Evolutionary conservation across 352 stramenopile genomes (phyloP).

Genomic region (Phytopythium ostracodes): DNA sequence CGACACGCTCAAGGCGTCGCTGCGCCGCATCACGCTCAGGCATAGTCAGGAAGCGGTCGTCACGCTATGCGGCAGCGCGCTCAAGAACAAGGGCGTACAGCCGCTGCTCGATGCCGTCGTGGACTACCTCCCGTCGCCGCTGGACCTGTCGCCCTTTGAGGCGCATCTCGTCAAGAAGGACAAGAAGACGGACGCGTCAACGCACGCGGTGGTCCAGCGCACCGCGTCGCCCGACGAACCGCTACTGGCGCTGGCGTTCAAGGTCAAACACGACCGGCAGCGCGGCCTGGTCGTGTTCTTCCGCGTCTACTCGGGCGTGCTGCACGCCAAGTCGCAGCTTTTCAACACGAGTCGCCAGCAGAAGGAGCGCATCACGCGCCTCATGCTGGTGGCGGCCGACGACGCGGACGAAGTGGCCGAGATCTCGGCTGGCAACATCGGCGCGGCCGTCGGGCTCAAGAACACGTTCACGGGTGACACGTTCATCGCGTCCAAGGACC

Average conservation of each 20-base stretch:
- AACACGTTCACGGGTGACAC: constrained; percentile 92
- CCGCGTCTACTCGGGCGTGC: constrained; percentile 90
- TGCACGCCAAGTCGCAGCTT: constrained; percentile 79
- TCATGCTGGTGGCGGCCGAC: constrained; percentile 90
- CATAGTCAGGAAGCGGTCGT: constrained; percentile 44
- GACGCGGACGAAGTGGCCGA: constrained; percentile 85
- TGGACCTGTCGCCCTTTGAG: constrained; percentile 81
- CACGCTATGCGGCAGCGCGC: constrained; percentile 55
- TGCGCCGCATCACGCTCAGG: constrained; percentile 61
- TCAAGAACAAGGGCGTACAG: constrained; percentile 93
- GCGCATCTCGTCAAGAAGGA: constrained; percentile 29
- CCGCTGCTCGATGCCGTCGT: constrained; percentile 97
- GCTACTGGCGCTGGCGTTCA: constrained; percentile 61
- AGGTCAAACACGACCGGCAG: constrained; percentile 77
- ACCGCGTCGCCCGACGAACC: constrained; percentile 38
- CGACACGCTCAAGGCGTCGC: constrained; percentile 39
- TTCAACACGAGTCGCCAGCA: constrained; percentile 62
- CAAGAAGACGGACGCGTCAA: constrained; percentile 28
- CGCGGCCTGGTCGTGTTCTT: constrained; percentile 88
- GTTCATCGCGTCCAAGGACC: constrained; percentile 78
- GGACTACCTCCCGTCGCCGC: constrained; percentile 95
- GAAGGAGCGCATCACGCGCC: constrained; percentile 60
- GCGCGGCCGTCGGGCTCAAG: constrained; percentile 91
- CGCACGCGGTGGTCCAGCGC: constrained; percentile 24
- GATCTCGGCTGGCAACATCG: constrained; percentile 89